Conservation (phyloP, 139 green algal species). For the Coelastrella sp. region DNA sequence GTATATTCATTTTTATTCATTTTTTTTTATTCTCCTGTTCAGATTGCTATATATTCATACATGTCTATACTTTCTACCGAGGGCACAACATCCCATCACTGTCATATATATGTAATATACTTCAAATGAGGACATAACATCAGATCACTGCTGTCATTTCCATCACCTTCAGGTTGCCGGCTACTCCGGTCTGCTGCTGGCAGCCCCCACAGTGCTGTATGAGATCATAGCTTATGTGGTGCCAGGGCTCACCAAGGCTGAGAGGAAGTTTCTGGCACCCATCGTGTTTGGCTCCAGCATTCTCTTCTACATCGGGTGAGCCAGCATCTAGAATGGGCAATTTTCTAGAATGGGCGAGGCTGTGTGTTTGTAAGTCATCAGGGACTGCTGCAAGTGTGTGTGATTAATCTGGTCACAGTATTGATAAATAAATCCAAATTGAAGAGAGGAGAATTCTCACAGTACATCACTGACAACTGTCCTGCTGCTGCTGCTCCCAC, state of each 20-base stretch:
- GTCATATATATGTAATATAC: too few species aligned
- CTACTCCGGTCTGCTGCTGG: constrained; percentile 93
- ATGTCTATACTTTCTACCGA: too few species aligned
- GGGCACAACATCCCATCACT: too few species aligned
- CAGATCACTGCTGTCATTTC: too few species aligned
- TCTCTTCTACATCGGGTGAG: constrained; percentile 95
- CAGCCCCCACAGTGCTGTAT: constrained; percentile 95
- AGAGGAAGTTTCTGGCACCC: constrained; percentile 92
- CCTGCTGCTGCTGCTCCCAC: not conserved
- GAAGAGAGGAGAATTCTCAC: too few species aligned
- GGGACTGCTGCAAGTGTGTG: not conserved
- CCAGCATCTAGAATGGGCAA: not conserved
- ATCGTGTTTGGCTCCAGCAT: constrained; percentile 96
- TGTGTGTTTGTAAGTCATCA: not conserved
- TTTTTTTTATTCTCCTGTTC: too few species aligned
- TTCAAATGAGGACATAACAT: too few species aligned
- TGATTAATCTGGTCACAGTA: not conserved
- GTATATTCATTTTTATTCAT: too few species aligned
- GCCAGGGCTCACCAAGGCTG: constrained; percentile 91
- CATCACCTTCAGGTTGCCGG: constrained; percentile 82
- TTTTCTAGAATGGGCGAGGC: not conserved
- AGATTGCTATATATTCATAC: too few species aligned
- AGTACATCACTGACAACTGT: too few species aligned
- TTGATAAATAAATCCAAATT: too few species aligned
- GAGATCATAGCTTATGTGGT: constrained; percentile 97